Conservation (phyloP, 257 asterid genomes). For the Thymus quinquecostatus region DNA sequence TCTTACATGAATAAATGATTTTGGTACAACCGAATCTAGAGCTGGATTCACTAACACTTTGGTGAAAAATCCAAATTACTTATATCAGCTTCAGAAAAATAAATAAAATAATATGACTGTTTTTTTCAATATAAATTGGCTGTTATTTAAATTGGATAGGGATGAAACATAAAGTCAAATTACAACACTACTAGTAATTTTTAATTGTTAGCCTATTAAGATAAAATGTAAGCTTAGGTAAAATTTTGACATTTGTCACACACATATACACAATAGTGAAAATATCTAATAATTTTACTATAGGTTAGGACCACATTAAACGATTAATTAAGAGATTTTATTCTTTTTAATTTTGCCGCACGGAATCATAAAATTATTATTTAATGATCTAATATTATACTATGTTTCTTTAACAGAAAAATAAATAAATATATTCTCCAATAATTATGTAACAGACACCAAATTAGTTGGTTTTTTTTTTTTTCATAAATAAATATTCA, state of each 20-base stretch:
- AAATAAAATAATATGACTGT: too few species aligned
- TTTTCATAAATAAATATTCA: too few species aligned
- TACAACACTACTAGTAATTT: too few species aligned
- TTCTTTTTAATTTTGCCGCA: not conserved
- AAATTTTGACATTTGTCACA: too few species aligned
- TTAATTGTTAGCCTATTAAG: too few species aligned
- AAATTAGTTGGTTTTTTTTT: too few species aligned
- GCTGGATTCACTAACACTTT: not conserved
- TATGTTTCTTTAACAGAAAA: too few species aligned
- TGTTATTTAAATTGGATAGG: not conserved
- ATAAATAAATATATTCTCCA: too few species aligned
- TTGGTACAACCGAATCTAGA: constrained; percentile 4
- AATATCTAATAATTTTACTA: not conserved
- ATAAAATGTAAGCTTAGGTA: not conserved
- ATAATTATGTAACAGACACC: too few species aligned
- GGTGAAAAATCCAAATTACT: not conserved
- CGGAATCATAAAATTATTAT: too few species aligned
- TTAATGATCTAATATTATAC: too few species aligned
- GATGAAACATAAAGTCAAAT: not conserved
- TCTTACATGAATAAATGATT: too few species aligned
- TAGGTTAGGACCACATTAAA: not conserved
- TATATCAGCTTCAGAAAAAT: not conserved
- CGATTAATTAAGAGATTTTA: not conserved
- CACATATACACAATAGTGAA: not conserved
- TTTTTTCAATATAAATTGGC: not conserved